Evolutionary conservation across 2,329 filamentous ascomycete species (phyloP).

Genomic region (Rachicladosporium sp.): DNA sequence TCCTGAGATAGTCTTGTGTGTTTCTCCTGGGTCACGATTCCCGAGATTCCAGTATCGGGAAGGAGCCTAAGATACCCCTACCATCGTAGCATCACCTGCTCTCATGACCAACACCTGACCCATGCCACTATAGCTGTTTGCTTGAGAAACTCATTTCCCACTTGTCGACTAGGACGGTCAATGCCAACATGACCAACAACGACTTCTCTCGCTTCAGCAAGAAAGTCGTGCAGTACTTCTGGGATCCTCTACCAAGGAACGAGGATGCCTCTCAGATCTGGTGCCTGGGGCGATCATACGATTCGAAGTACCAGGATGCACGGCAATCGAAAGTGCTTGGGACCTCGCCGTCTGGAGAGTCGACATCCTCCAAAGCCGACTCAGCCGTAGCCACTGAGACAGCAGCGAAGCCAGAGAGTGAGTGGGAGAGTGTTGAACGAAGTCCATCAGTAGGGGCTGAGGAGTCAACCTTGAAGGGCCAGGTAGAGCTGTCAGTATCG

Average conservation of each 20-base stretch:
- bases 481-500: slow-evolving; percentile 16
- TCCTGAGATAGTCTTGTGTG: too few relatives aligned
- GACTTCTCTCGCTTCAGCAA: slow-evolving; percentile 64
- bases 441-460: slow-evolving; percentile 9
- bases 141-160: too few relatives aligned
- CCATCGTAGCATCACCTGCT: slow-evolving; percentile 9
- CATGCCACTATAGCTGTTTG: too few relatives aligned
- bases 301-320: slow-evolving; percentile 19
- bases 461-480: slow-evolving; percentile 16
- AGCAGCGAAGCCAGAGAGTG: slow-evolving; percentile 8
- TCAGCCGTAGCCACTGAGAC: slow-evolving; percentile 19
- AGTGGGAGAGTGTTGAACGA: slow-evolving; percentile 3
- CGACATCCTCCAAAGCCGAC: slow-evolving; percentile 22
- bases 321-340: slow-evolving; percentile 11
- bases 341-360: slow-evolving; percentile 19
- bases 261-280: slow-evolving; percentile 66
- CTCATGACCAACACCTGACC: too few relatives aligned
- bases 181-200: slow-evolving; percentile 47
- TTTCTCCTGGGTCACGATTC: too few relatives aligned
- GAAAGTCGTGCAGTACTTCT: slow-evolving; percentile 79
- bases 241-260: slow-evolving; percentile 81
- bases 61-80: slow-evolving; percentile 56
- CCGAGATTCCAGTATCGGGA: too few relatives aligned
- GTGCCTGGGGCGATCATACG: slow-evolving; percentile 57
- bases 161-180: slow-evolving; percentile 5